Conservation (phyloP, 768 basidiomycete genomes). For the Hericium coralloides region DNA sequence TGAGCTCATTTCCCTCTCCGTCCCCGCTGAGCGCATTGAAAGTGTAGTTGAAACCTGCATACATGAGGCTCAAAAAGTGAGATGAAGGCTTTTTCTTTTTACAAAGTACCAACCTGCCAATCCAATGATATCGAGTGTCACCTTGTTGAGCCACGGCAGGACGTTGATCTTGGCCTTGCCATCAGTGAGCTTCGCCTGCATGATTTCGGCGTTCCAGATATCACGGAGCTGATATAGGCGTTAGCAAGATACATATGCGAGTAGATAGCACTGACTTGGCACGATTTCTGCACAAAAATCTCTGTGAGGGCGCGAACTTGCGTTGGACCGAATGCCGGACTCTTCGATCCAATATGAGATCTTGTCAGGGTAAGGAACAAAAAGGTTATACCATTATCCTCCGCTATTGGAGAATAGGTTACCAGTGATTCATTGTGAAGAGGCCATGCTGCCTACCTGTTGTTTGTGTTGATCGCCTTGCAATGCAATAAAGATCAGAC, state of each 20-base stretch:
- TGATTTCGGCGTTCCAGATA: slow-evolving; percentile 16
- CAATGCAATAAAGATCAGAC: background rate
- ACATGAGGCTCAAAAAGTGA: background rate
- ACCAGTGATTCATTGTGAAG: too few relatives aligned
- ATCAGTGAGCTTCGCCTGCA: slow-evolving; percentile 5
- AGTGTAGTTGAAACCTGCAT: slow-evolving; percentile 29
- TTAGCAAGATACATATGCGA: background rate
- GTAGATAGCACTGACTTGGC: background rate
- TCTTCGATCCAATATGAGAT: background rate
- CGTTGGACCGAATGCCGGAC: slow-evolving; percentile 3
- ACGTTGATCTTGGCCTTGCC: slow-evolving; percentile 8
- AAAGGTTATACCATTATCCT: background rate
- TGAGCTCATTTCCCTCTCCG: slow-evolving; percentile 22
- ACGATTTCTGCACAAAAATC: background rate
- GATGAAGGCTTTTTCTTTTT: background rate
- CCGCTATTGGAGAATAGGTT: background rate
- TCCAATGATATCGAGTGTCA: slow-evolving; percentile 19
- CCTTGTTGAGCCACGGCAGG: slow-evolving; percentile 12
- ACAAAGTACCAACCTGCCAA: slow-evolving; percentile 10
- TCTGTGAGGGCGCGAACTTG: slow-evolving; percentile 3
- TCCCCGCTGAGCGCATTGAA: slow-evolving; percentile 24
- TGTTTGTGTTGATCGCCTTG: slow-evolving; percentile 1
- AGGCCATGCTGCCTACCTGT: background rate
- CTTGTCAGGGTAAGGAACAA: background rate
- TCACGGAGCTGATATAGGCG: slow-evolving; percentile 18